Percentiles rank a stretch among this genome's conserved stretches.
Conservation (phyloP, 2,329 filamentous ascomycete species). For the Penicillium sp. region DNA sequence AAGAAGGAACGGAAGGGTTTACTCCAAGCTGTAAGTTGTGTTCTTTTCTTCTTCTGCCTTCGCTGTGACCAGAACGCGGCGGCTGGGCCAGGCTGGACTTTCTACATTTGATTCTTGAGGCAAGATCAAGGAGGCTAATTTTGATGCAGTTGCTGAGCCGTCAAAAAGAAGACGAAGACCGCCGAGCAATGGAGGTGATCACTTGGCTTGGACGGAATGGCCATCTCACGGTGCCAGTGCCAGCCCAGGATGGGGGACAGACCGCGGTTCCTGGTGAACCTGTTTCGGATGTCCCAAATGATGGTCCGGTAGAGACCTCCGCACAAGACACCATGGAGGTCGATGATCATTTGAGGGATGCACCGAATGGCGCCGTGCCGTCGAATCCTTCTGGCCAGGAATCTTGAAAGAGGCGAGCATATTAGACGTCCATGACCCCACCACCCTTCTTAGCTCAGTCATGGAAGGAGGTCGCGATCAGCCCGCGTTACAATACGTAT, state of each 20-base stretch:
- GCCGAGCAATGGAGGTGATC: constrained; percentile 39
- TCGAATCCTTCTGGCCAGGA: constrained; percentile 1
- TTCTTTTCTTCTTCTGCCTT: not conserved
- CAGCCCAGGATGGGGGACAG: not conserved
- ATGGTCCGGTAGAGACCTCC: too few relatives aligned
- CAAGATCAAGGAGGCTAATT: not conserved
- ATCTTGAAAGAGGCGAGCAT: not conserved
- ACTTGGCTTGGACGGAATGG: constrained; percentile 39
- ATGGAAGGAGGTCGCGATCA: too few relatives aligned
- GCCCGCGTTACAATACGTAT: not conserved
- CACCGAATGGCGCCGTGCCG: not conserved
- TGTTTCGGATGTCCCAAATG: too few relatives aligned
- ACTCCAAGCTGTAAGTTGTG: constrained; percentile 37
- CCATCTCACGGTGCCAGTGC: constrained; percentile 30
- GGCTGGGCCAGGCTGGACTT: too few relatives aligned
- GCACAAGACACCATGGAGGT: too few relatives aligned
- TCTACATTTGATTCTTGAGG: too few relatives aligned
- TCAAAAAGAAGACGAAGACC: constrained; percentile 39
- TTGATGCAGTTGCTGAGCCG: constrained; percentile 34
- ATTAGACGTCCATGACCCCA: too few relatives aligned
- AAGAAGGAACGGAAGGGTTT: constrained; percentile 37
- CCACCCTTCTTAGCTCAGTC: too few relatives aligned
- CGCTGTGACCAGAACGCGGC: not conserved
- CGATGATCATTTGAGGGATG: too few relatives aligned
- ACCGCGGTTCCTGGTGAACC: too few relatives aligned